These are phyloP conservation scores for Didymella glomerata DNA, from an alignment of 2,329 filamentous ascomycete genomes.

Conservation along the genomic window DNA sequence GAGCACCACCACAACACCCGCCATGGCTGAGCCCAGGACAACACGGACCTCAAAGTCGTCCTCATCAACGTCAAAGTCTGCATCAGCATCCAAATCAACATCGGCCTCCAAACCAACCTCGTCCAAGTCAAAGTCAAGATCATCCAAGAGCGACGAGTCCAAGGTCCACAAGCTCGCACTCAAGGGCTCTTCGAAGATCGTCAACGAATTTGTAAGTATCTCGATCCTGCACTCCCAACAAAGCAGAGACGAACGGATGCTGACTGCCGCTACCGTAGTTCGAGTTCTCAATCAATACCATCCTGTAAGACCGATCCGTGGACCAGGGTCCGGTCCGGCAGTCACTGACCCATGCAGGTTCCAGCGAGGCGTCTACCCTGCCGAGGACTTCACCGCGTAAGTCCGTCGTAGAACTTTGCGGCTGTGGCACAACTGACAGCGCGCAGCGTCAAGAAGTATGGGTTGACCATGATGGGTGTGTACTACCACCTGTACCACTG, in stretches of 20 bases:
- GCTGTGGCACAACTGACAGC: conserved; percentile 23
- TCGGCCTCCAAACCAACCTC: conserved; percentile 17
- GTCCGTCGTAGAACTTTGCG: conserved; percentile 42
- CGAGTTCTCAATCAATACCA: conserved; percentile 98
- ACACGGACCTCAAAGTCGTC: conserved; percentile 26
- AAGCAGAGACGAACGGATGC: conserved; percentile 3
- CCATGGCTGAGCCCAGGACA: conserved; percentile 45
- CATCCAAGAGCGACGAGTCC: conserved; percentile 71
- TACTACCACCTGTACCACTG: conserved; percentile 8
- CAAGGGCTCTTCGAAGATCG: conserved; percentile 83
- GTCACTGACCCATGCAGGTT: conserved; percentile 66
- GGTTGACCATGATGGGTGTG: conserved; percentile 90
- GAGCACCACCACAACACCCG: conserved; percentile 16
- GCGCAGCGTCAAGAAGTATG: conserved; percentile 92
- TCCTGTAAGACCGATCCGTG: conserved; percentile 68
- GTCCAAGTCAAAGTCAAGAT: conserved; percentile 34
- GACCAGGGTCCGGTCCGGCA: background rate
- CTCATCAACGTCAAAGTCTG: conserved; percentile 12
- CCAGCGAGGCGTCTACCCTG: conserved; percentile 83
- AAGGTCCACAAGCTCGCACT: conserved; percentile 95
- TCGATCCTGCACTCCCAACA: background rate
- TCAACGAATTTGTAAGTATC: conserved; percentile 87
- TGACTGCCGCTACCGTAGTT: conserved; percentile 65
- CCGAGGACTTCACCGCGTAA: conserved; percentile 94
- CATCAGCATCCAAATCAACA: conserved; percentile 13